These are phyloP conservation scores for Smittium culicis DNA, from an alignment of 371 early-diverging fungal species.

Conservation along the genomic window DNA sequence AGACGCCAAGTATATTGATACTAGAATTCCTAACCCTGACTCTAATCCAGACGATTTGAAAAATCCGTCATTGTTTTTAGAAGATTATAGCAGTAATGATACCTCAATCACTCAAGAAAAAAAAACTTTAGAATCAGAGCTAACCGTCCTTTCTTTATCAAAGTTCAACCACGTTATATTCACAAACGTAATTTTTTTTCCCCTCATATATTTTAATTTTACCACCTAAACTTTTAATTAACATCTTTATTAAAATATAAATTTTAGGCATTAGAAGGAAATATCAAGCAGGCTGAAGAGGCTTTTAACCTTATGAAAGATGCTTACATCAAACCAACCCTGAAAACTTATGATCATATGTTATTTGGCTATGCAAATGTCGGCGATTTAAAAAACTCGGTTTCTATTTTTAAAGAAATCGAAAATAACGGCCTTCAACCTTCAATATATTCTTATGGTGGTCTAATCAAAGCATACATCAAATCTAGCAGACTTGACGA, in stretches of 20 bases:
- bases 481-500: conserved; percentile 41
- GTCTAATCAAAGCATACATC: conserved; percentile 58
- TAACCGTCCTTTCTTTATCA: conserved; percentile 11
- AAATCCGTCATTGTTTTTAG: too few relatives aligned
- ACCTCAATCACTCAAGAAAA: too few relatives aligned
- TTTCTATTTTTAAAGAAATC: conserved; percentile 40
- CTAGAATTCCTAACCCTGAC: not conserved
- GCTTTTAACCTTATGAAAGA: conserved; percentile 53
- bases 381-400: conserved; percentile 42
- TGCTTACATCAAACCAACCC: conserved; percentile 44
- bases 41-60: too few relatives aligned
- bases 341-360: conserved; percentile 53
- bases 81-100: too few relatives aligned
- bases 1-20: not conserved
- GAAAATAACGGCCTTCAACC: conserved; percentile 37
- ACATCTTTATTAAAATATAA: not conserved
- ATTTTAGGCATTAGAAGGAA: conserved; percentile 28
- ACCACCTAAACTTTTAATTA: not conserved
- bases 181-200: not conserved
- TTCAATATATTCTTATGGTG: conserved; percentile 47
- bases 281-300: conserved; percentile 51
- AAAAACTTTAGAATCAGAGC: conserved; percentile 1
- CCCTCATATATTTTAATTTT: not conserved
- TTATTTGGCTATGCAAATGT: conserved; percentile 65
- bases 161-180: conserved; percentile 4